These are phyloP conservation scores for Trichaptum fuscoviolaceum DNA, from an alignment of 768 basidiomycete genomes.

Conservation along the genomic window DNA sequence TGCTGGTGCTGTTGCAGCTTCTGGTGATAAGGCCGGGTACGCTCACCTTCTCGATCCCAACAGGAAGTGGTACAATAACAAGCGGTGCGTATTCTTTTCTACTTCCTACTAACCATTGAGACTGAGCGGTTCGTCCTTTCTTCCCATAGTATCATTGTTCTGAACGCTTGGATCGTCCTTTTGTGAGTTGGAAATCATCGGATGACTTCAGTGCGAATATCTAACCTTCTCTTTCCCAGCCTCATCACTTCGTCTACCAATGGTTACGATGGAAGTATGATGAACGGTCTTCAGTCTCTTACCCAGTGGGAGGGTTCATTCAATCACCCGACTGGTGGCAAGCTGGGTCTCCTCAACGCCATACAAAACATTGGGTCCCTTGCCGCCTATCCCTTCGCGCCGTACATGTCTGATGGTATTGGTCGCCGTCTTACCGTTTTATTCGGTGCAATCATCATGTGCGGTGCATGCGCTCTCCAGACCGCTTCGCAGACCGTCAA, in stretches of 20 bases:
- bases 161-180: conserved; percentile 21
- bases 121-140: background rate
- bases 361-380: conserved; percentile 58
- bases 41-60: conserved; percentile 14
- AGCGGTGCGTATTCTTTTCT: conserved; percentile 1
- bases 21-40: conserved; percentile 6
- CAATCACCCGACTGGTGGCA: conserved; percentile 23
- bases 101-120: background rate
- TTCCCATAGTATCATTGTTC: conserved; percentile 12
- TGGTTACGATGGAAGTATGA: conserved; percentile 28
- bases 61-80: conserved; percentile 16
- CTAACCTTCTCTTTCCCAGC: conserved; percentile 5
- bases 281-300: conserved; percentile 28
- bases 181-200: conserved; percentile 7
- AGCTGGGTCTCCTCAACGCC: conserved; percentile 27
- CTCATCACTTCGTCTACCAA: conserved; percentile 29
- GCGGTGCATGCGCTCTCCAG: conserved; percentile 60
- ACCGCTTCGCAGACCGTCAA: conserved; percentile 64
- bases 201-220: background rate
- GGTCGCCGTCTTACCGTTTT: conserved; percentile 64
- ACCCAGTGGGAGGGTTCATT: conserved; percentile 23
- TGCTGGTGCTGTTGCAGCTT: background rate
- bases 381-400: conserved; percentile 64
- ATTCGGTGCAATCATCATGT: conserved; percentile 69
- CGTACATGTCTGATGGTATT: conserved; percentile 66